Percentiles rank a stretch among this genome's conserved stretches.
Evolutionary conservation across 2,329 filamentous ascomycete species (phyloP).

Genomic region (Neonectria coccinea): DNA sequence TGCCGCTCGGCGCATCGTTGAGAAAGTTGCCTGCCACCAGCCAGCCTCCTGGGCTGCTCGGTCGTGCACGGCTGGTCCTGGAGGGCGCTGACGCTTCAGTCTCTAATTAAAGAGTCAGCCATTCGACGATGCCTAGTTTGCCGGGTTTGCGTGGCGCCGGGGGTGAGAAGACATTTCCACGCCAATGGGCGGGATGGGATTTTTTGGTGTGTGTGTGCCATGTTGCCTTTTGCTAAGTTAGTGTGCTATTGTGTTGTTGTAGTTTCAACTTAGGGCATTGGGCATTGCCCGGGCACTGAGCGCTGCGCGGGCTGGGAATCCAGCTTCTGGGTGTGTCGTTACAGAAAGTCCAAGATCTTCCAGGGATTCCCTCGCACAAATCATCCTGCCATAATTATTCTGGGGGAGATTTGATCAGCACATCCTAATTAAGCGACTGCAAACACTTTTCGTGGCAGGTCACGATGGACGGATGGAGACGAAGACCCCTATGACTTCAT

Average conservation of each 20-base stretch:
- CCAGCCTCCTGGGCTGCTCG: neutral
- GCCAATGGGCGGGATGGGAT: conserved; percentile 13
- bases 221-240: conserved; percentile 8
- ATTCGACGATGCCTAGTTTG: conserved; percentile 16
- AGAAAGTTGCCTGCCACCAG: neutral
- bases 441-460: conserved; percentile 17
- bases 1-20: neutral
- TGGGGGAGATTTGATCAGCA: conserved; percentile 26
- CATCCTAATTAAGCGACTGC: conserved; percentile 6
- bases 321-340: conserved; percentile 14
- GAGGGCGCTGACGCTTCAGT: conserved; percentile 18
- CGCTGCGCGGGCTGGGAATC: too few species aligned
- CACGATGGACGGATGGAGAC: conserved; percentile 34
- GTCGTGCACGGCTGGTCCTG: conserved; percentile 4
- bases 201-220: conserved; percentile 1
- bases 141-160: conserved; percentile 6
- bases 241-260: neutral
- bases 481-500: conserved; percentile 50
- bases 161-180: conserved; percentile 12
- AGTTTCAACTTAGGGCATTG: neutral
- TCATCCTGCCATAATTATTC: conserved; percentile 19
- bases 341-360: conserved; percentile 7
- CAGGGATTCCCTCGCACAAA: conserved; percentile 13
- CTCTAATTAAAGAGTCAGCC: conserved; percentile 18
- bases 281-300: too few species aligned